Evolutionary conservation across 768 basidiomycete genomes (phyloP), one percentile per base, ranked within the genome.

Genomic region (Pleurotus pulmonarius): DNA sequence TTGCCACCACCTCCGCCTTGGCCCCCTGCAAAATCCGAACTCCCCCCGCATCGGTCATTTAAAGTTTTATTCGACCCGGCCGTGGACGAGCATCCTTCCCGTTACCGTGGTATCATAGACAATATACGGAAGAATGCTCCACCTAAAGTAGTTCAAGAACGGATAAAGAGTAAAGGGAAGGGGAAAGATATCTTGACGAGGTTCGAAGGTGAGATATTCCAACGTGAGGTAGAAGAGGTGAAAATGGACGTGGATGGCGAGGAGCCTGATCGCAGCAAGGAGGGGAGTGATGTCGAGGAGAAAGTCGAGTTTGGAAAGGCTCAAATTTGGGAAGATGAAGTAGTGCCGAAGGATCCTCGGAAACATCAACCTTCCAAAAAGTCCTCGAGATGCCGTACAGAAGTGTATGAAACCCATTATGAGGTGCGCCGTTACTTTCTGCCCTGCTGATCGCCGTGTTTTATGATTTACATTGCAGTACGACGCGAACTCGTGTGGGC

Each of bases 401-500:
- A 77, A 46, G 75, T 88, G 53, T 60, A 77, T 20, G 73, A 75
- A 49, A 56, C 75, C 46, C 73, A 74, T 52, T 89, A 85, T 58
- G 82, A 86, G 77, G 87, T 87, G 51, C 25, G 63, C 22, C 66
- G 59, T 49, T 44, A 38, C 46, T 44, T 43, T 59, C 62, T 61
- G 29, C 11, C 22, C 59, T 41, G 58, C 55, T 38, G 24, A 48
- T 39, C 47, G n/a, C 24, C 13, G 40, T 29, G 29, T 58, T 49
- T 34, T 43, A 26, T 22, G 43, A 34, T 26, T 15, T 29, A 34
- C 9, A 3, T 34, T 34, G 29, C 29, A 96, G 92, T 84, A 88
- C 74, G 93, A 95, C 67, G 71, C 73, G 20, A 75, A 89, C 63
- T 90, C 92, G 1, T 75, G 76, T 1, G 85, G 85, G 0, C 80